Base-by-base conservation (phyloP, 1,284 basidiomycete species). In the Cystobasidium slooffiae region DNA sequence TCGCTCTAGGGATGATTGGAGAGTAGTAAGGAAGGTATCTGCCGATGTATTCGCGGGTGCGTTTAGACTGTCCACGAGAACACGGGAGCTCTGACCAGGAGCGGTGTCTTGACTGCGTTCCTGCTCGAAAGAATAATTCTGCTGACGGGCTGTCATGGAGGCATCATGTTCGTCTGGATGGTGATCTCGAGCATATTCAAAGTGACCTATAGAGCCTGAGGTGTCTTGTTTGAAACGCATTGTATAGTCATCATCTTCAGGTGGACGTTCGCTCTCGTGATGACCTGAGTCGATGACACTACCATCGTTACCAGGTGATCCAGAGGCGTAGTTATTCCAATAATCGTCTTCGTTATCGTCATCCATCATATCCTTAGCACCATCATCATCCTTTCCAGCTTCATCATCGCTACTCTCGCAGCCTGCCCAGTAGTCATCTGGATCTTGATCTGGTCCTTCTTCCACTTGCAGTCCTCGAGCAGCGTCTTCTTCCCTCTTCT, bases 361-460 rank as follows among this genome's bases (percentile, higher is more conserved):
- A 10, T 49, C 66, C 24, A 46, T 18, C 6, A 1, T 4, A 18
- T 49, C 41, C 16, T 68, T 53, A 8, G 7, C 44, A 22, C 2
- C 31, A 14, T 31, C 53, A 12, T 10, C n/a, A 12, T 68, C 37
- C 16, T 52, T 53, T 22, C 49, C 64, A 10, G 8, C 43, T 44
- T 68, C 66, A 46, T 68, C 66, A 14, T 58, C 66, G 31, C 53
- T 56, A 18, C 53, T 56, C 49, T 56, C 52, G 55, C 37, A 41
- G 20, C 66, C 66, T 44, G 66, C 66, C 66, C 66, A 68, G 31
- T 68, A 68, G 22, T 68, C 66, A n/a, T 68, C 66, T 24, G 66
- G 66, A 39, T 68, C 55, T 51, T 43, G 66, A 43, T 56, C 66
- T 58, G 43, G 49, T 9, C 53, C 52, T 41, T 68, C 66, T 37